A percentile compares a stretch with the other conserved stretches of the same genome.
phyloP scores from a whole-genome alignment of 2,329 filamentous ascomycete genomes.

The Neoarthrinium moseri region DNA sequence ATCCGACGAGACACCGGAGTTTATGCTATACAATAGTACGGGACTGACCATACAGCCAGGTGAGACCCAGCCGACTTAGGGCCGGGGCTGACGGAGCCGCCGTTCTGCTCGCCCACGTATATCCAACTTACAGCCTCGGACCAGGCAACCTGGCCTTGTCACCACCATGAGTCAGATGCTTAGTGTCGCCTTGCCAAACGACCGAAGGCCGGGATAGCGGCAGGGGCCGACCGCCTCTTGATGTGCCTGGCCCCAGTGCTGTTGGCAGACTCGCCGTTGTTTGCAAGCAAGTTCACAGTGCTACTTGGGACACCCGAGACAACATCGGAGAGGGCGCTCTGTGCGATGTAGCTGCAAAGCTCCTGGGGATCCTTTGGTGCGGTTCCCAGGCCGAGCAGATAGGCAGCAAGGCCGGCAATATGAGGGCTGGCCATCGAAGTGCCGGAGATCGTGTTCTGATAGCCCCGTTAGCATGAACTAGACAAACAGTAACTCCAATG shows the following conservation, averaged over 20 bases:
- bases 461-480: too few species aligned
- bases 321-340: constrained; percentile 36
- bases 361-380: constrained; percentile 33
- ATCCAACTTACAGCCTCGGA: too few species aligned
- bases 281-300: constrained; percentile 33
- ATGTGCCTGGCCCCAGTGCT: not conserved
- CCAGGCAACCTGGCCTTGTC: too few species aligned
- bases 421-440: constrained; percentile 65
- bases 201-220: too few species aligned
- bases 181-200: too few species aligned
- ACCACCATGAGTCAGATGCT: too few species aligned
- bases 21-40: too few species aligned
- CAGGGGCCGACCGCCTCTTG: constrained; percentile 13
- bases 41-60: too few species aligned
- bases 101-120: too few species aligned
- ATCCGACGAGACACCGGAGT: too few species aligned
- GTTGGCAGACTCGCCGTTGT: constrained; percentile 23
- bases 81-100: too few species aligned
- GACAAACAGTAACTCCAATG: not conserved
- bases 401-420: constrained; percentile 60
- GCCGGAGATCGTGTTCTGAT: constrained; percentile 48
- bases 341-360: constrained; percentile 40
- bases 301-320: constrained; percentile 32
- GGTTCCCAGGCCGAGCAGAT: constrained; percentile 44
- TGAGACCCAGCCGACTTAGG: too few species aligned